These are phyloP conservation scores for Candida labiduridarum DNA, from an alignment of 1,139 yeast genomes.

Conservation along the genomic window DNA sequence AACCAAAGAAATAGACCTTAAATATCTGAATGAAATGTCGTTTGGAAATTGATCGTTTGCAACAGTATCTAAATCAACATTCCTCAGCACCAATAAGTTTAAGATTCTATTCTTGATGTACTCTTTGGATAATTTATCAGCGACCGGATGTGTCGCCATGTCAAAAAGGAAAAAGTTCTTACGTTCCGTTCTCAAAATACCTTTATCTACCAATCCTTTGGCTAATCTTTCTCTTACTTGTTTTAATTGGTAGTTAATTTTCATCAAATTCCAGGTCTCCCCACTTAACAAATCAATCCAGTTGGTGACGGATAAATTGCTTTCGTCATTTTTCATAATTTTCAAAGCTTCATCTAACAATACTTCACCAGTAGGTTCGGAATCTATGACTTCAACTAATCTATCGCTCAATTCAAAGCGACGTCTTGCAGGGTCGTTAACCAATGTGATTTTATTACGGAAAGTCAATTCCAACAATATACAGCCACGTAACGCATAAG, in stretches of 20 bases:
- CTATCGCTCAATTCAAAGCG: conserved; percentile 88
- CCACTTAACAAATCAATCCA: conserved; percentile 96
- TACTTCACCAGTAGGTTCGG: conserved; percentile 91
- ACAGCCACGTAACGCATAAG: conserved; percentile 95
- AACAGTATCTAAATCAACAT: conserved; percentile 52
- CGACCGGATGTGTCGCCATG: conserved; percentile 98
- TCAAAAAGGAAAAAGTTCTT: conserved; percentile 92
- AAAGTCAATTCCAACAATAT: conserved; percentile 89
- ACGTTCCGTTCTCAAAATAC: conserved; percentile 93
- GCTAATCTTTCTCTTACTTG: conserved; percentile 97
- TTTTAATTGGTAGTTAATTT: conserved; percentile 90
- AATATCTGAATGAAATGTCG: conserved; percentile 65
- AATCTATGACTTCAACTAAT: conserved; percentile 82
- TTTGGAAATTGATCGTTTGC: conserved; percentile 67
- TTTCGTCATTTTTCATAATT: conserved; percentile 83
- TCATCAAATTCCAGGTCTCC: conserved; percentile 96
- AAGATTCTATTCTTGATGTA: conserved; percentile 76
- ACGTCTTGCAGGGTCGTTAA: conserved; percentile 91
- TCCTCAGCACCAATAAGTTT: conserved; percentile 69
- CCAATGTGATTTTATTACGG: conserved; percentile 84
- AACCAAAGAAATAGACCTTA: conserved; percentile 81
- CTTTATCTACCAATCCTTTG: conserved; percentile 96
- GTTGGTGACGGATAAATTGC: conserved; percentile 76
- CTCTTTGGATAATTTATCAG: conserved; percentile 80
- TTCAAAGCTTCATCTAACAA: conserved; percentile 90